Base-by-base conservation (phyloP, 139 green algal genomes). In the Pseudopediastrum boryanum region DNA sequence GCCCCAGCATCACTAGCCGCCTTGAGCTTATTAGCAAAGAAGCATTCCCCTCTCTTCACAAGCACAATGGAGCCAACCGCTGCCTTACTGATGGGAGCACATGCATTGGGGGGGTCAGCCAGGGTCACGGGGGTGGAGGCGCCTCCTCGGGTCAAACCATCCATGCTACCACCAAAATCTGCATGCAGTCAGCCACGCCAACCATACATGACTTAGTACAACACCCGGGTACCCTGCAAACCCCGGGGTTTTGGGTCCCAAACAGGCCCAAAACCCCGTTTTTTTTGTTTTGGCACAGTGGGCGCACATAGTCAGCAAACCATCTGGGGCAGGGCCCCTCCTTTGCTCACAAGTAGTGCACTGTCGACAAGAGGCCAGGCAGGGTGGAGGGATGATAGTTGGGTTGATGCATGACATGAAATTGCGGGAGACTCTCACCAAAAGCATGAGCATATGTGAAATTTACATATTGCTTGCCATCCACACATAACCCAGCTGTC, bases 1-100 rank as follows among this genome's bases (percentile, higher is more conserved):
- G 91, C 94, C 12, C 91, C 93, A 8, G 90, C 92, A 5, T 66
- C 79, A 51, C 86, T 72, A 10, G 86, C 93, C 13, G 86, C 85
- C 10, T 13, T 39, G 35, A 73, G 75, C 82, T 97, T 97, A 5
- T 84, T 72, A 8, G 61, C 38, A 43, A 95, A 94, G 33, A 79
- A 78, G 87, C 93, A 97, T 48, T 59, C 83, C 74, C 93, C 88
- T 33, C 93, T 70, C 21, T 85, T 27, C 1, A 90, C 67, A 2
- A 97, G 81, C 58, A 95, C 82, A 0, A 96, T 70, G 7, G 65
- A 29, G 1, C 68, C 68, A 8, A 21, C 23, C 5, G 16, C 50
- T n/a, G 48, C 62, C 8, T n/a, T 46, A 19, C 35, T 52, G 21
- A 80, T 19, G 12, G 66, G 25, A 33, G 36, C 43, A 43, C 79